phyloP scores from a whole-genome alignment of 176 grass and related monocot species.

The Triticum urartu region DNA sequence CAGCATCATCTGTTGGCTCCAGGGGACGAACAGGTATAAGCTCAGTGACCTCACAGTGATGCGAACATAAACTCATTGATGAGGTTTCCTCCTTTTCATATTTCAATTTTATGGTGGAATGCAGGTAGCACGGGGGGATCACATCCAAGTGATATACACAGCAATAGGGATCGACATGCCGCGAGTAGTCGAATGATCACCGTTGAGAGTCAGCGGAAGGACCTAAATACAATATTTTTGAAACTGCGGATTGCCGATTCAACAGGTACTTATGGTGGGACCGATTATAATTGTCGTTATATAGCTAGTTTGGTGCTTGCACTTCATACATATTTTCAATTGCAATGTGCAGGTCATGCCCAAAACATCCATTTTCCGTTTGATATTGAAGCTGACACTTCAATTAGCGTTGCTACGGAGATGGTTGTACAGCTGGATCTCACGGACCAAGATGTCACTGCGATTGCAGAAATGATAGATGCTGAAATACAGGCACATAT shows the following conservation, averaged over 20 bases:
- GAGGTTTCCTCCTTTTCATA: constrained; percentile 22
- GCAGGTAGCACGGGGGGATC: constrained; percentile 37
- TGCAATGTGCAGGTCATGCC: constrained; percentile 50
- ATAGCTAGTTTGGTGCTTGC: neutral
- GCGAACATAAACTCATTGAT: neutral
- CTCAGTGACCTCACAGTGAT: neutral
- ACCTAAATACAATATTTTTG: constrained; percentile 77
- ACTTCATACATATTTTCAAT: neutral
- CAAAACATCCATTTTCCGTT: constrained; percentile 86
- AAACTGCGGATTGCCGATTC: constrained; percentile 76
- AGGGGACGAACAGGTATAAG: constrained; percentile 26
- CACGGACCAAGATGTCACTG: constrained; percentile 70
- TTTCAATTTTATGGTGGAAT: constrained; percentile 34
- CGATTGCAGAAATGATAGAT: constrained; percentile 76
- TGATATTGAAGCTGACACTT: constrained; percentile 73
- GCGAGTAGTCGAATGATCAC: constrained; percentile 44
- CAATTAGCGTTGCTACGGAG: constrained; percentile 74
- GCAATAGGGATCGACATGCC: constrained; percentile 17
- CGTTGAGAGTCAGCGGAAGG: constrained; percentile 64
- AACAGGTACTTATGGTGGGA: constrained; percentile 46
- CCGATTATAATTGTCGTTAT: neutral
- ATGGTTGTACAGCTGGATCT: constrained; percentile 80
- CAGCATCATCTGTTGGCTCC: constrained; percentile 1
- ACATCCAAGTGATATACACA: constrained; percentile 34
- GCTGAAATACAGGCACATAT: constrained; percentile 61